Conservation (phyloP, 2,329 filamentous ascomycete genomes). For the Fusarium agapanthi region DNA sequence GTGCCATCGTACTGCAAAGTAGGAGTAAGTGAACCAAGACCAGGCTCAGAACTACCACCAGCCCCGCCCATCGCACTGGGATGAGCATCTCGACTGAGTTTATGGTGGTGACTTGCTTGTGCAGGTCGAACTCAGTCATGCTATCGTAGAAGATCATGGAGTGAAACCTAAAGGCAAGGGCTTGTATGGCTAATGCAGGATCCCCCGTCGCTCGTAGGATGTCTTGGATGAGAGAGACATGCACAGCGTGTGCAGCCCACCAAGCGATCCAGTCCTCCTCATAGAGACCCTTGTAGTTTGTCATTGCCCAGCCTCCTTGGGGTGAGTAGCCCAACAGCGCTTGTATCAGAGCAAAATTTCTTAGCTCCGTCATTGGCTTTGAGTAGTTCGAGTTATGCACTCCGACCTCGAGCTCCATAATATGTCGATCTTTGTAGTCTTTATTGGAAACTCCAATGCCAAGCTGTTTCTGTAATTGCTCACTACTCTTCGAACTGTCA, state of each 20-base stretch:
- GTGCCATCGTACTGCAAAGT: neutral
- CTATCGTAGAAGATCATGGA: constrained; percentile 6
- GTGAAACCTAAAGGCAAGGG: neutral
- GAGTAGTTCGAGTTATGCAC: neutral
- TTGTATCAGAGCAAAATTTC: neutral
- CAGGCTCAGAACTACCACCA: neutral
- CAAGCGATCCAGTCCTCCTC: too few species aligned
- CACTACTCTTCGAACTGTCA: neutral
- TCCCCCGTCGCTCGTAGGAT: neutral
- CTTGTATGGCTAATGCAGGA: neutral
- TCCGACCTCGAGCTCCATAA: neutral
- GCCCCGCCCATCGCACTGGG: neutral
- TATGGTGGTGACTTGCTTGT: neutral
- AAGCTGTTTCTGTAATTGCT: neutral
- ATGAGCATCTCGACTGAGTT: neutral
- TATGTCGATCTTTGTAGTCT: neutral
- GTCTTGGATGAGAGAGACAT: neutral
- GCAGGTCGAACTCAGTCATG: neutral
- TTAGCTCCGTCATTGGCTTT: too few species aligned
- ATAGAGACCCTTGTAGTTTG: neutral
- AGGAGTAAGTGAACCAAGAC: neutral
- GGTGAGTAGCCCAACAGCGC: neutral
- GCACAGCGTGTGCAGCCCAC: neutral
- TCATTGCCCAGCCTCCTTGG: neutral
- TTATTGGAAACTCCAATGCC: too few species aligned